Conservation (phyloP, 306 rosid species). For the Dalbergia oliveri region DNA sequence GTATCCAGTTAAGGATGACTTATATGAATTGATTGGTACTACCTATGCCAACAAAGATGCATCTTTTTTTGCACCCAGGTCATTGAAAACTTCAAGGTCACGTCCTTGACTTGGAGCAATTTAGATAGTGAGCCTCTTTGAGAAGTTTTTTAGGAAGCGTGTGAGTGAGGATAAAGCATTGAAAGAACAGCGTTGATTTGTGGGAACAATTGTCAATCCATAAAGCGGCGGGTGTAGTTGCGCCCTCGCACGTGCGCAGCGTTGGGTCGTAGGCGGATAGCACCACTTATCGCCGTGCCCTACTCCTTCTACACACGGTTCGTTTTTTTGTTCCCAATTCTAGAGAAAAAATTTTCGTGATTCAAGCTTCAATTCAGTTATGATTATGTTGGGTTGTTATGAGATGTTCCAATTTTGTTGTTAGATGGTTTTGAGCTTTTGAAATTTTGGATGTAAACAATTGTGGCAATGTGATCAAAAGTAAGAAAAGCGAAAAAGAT, state of each 20-base stretch:
- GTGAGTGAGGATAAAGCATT: no score
- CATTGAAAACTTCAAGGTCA: no score
- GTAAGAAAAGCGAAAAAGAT: background rate
- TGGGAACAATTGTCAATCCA: no score
- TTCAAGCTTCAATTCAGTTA: constrained; percentile 31
- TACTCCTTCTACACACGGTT: constrained; percentile 60
- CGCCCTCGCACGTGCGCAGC: constrained; percentile 99
- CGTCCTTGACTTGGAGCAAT: no score
- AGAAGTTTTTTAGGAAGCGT: no score
- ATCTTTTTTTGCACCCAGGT: no score
- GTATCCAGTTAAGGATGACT: no score
- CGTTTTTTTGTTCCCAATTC: background rate
- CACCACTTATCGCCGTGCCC: constrained; percentile 82
- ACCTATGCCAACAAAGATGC: no score
- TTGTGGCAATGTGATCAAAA: constrained; percentile 6
- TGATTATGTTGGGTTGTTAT: constrained; percentile 12
- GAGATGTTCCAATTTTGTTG: background rate
- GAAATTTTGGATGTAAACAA: constrained; percentile 6
- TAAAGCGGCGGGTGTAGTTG: no score
- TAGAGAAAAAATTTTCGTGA: background rate
- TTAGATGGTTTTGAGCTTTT: constrained; percentile 4
- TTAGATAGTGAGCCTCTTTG: no score
- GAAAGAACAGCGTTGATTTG: no score
- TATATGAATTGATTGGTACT: no score
- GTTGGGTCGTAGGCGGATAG: constrained; percentile 96